Conservation (phyloP, 106 monocot species). For the Acanthochlamys bracteata region DNA sequence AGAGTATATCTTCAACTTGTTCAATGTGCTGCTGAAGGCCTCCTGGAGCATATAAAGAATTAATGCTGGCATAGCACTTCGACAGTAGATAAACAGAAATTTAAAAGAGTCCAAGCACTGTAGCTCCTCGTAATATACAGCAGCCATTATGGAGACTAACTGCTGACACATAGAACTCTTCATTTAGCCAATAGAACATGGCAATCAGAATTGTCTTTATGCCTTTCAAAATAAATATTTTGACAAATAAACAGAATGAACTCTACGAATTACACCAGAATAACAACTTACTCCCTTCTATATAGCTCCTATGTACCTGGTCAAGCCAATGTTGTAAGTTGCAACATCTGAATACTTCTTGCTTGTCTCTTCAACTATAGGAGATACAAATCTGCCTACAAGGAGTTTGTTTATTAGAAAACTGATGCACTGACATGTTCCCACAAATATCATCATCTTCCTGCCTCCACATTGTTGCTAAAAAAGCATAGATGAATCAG, state of each 20-base stretch:
- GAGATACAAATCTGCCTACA: slow-evolving; percentile 48
- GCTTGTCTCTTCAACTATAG: slow-evolving; percentile 51
- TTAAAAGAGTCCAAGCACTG: too few species aligned
- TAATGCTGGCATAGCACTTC: not conserved
- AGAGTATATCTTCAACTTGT: slow-evolving; percentile 30
- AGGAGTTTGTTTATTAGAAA: not conserved
- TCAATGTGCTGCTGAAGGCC: slow-evolving; percentile 33
- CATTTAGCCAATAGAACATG: too few species aligned
- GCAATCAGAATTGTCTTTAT: too few species aligned
- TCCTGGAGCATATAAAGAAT: slow-evolving; percentile 20
- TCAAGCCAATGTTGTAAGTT: slow-evolving; percentile 68
- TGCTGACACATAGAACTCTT: too few species aligned
- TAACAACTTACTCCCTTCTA: not conserved
- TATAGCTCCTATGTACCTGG: slow-evolving; percentile 24
- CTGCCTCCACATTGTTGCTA: not conserved
- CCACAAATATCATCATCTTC: not conserved
- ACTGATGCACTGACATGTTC: not conserved
- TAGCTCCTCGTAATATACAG: too few species aligned
- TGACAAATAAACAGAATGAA: not conserved
- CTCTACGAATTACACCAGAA: not conserved
- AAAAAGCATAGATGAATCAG: too few species aligned
- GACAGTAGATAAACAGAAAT: too few species aligned
- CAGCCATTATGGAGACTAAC: too few species aligned
- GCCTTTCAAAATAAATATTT: not conserved
- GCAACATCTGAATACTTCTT: slow-evolving; percentile 49